These are phyloP conservation scores for Alternaria sp. DNA, from an alignment of 2,329 filamentous ascomycete genomes.

Conservation along the genomic window DNA sequence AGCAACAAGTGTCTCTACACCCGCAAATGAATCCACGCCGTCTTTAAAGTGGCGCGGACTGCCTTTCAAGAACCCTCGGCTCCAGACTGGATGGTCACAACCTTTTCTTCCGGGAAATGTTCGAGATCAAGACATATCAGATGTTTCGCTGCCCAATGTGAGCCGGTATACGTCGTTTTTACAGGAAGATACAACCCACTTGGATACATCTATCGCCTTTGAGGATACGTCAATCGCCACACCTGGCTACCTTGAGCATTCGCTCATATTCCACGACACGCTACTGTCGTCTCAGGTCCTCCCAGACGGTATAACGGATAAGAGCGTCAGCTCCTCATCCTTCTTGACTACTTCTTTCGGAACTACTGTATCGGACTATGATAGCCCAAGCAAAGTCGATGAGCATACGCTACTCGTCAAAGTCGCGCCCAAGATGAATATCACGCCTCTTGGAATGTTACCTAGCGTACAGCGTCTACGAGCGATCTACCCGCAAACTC, in stretches of 20 bases:
- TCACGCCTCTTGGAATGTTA: conserved; percentile 72
- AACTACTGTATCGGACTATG: conserved; percentile 34
- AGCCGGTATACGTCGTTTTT: conserved; percentile 10
- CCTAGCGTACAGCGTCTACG: conserved; percentile 70
- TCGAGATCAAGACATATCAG: neutral
- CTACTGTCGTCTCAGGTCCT: conserved; percentile 65
- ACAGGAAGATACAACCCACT: conserved; percentile 25
- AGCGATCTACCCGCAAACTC: conserved; percentile 76
- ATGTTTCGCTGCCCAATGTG: conserved; percentile 26
- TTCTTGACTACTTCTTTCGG: conserved; percentile 48
- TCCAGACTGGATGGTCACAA: conserved; percentile 43
- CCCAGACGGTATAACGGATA: conserved; percentile 27
- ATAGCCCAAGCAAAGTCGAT: conserved; percentile 28
- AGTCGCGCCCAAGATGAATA: conserved; percentile 39
- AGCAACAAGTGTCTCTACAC: conserved; percentile 15
- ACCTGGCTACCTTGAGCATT: conserved; percentile 74
- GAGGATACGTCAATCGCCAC: conserved; percentile 20
- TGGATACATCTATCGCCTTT: conserved; percentile 34
- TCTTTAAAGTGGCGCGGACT: conserved; percentile 42
- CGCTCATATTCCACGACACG: conserved; percentile 72
- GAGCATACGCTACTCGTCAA: conserved; percentile 12
- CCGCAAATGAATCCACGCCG: conserved; percentile 5
- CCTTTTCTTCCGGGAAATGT: conserved; percentile 30
- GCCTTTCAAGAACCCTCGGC: conserved; percentile 13
- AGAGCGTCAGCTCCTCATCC: conserved; percentile 40